phyloP scores from a whole-genome alignment of 257 asterid genomes.

The Plantago ovata region DNA sequence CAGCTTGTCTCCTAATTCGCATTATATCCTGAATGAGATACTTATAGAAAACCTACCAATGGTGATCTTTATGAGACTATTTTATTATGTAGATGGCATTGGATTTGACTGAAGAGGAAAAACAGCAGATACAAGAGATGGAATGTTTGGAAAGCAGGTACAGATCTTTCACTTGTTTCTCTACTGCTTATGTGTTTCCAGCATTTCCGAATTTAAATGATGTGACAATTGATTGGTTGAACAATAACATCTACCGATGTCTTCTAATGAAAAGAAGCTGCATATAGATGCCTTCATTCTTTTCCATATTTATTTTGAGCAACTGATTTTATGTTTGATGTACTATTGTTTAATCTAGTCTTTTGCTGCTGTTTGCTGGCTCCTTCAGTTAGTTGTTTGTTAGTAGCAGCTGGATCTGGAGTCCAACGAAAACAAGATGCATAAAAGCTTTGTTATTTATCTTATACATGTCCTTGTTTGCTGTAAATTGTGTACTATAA shows the following conservation, averaged over 20 bases:
- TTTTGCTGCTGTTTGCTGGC: too few relatives aligned
- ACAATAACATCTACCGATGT: background rate
- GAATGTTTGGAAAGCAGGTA: slow-evolving; percentile 64
- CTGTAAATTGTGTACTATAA: background rate
- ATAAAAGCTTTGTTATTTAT: background rate
- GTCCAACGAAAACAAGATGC: slow-evolving; percentile 5
- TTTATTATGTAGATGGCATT: slow-evolving; percentile 54
- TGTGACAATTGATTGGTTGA: background rate
- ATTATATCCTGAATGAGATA: too few relatives aligned
- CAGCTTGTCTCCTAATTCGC: too few relatives aligned
- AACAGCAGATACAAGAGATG: slow-evolving; percentile 43
- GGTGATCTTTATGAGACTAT: background rate
- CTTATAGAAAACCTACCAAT: background rate
- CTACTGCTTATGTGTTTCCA: background rate
- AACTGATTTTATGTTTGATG: background rate
- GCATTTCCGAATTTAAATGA: slow-evolving; percentile 6
- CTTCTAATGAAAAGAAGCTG: slow-evolving; percentile 4
- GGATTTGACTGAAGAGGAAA: slow-evolving; percentile 75
- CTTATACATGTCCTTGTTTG: background rate
- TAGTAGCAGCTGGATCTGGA: background rate
- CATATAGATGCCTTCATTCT: background rate
- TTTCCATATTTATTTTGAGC: background rate
- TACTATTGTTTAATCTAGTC: too few relatives aligned
- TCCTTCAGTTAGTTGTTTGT: slow-evolving; percentile 6
- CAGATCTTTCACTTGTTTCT: slow-evolving; percentile 7